Conservation (phyloP, 805 yeast genomes). For the Citeromyces matritensis region DNA sequence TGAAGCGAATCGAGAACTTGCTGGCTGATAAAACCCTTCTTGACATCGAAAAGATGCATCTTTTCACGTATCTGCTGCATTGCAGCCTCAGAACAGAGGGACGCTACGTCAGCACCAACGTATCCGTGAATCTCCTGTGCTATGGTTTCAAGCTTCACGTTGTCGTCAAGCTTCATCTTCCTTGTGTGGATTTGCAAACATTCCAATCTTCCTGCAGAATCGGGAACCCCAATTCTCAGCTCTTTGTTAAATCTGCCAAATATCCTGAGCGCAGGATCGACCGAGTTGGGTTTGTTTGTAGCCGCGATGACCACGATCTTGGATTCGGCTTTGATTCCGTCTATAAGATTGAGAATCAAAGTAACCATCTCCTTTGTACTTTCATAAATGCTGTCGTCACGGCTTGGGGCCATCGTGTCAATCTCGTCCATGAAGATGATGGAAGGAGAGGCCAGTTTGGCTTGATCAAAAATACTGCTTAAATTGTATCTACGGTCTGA, state of each 20-base stretch:
- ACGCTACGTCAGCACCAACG: constrained; percentile 98
- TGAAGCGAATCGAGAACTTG: constrained; percentile 93
- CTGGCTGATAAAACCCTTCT: constrained; percentile 94
- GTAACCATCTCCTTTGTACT: constrained; percentile 99
- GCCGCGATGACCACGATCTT: constrained; percentile 98
- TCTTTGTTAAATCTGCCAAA: constrained; percentile 80
- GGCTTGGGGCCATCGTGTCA: constrained; percentile 98
- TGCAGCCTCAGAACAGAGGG: constrained; percentile 99
- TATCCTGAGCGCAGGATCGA: constrained; percentile 76
- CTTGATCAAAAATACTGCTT: constrained; percentile 95
- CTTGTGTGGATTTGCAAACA: constrained; percentile 94
- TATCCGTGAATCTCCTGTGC: constrained; percentile 98
- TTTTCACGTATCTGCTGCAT: constrained; percentile 99
- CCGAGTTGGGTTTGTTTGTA: constrained; percentile 76
- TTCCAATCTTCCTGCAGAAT: constrained; percentile 96
- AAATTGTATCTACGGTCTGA: constrained; percentile 97
- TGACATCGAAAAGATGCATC: constrained; percentile 94
- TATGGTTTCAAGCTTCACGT: constrained; percentile 88
- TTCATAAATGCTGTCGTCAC: constrained; percentile 99
- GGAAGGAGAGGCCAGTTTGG: constrained; percentile 95
- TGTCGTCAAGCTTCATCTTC: constrained; percentile 93
- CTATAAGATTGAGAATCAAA: constrained; percentile 94
- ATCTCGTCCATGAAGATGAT: constrained; percentile 97
- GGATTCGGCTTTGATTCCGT: constrained; percentile 99
- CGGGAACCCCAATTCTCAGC: constrained; percentile 87